A percentile compares a stretch with the other conserved stretches of the same genome.
Conservation (phyloP, 2,329 filamentous ascomycete genomes). For the Pseudogymnoascus sp. region DNA sequence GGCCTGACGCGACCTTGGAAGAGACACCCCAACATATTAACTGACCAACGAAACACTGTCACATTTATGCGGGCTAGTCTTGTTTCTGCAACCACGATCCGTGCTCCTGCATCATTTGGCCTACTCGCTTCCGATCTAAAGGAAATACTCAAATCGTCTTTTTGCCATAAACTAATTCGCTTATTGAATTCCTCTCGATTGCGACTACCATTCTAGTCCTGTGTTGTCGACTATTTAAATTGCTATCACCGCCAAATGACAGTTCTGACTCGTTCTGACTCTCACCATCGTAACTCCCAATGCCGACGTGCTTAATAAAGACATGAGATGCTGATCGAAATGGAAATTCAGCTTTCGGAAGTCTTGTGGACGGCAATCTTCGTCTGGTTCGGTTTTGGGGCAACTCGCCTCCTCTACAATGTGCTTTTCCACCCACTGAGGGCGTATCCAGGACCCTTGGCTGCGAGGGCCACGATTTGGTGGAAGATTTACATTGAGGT, state of each 20-base stretch:
- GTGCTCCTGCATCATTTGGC: neutral
- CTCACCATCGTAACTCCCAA: neutral
- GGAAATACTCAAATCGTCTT: neutral
- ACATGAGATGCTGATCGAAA: neutral
- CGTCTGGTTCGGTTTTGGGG: neutral
- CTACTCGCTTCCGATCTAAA: neutral
- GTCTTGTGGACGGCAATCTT: neutral
- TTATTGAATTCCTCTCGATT: neutral
- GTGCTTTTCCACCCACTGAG: slow-evolving; percentile 11
- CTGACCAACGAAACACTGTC: neutral
- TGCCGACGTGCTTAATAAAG: neutral
- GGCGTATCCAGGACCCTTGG: slow-evolving; percentile 4
- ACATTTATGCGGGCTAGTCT: neutral
- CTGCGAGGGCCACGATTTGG: slow-evolving; percentile 10
- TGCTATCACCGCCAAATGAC: neutral
- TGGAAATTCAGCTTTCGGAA: neutral
- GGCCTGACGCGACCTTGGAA: neutral
- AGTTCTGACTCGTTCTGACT: neutral
- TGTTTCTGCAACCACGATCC: neutral
- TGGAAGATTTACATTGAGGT: slow-evolving; percentile 4
- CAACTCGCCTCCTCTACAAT: slow-evolving; percentile 8
- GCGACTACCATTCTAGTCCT: neutral
- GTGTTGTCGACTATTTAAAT: neutral
- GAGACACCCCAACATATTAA: neutral
- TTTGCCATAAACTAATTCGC: neutral